These are phyloP conservation scores for Fistulinella staudtii DNA, from an alignment of 1,284 basidiomycete genomes.

Conservation along the genomic window DNA sequence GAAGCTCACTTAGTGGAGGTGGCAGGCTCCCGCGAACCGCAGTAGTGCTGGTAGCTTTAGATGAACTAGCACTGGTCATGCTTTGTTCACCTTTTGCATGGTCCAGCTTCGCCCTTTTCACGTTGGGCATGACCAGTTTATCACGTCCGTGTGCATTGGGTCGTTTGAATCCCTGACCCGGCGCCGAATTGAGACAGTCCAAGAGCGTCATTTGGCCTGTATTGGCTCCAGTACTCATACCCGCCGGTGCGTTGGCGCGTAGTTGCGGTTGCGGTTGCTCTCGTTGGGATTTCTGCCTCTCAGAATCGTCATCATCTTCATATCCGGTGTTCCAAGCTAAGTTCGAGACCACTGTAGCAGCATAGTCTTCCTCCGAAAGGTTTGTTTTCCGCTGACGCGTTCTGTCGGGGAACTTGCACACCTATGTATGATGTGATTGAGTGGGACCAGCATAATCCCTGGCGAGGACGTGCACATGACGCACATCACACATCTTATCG, in stretches of 20 bases:
- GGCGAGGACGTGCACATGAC: constrained; percentile 26
- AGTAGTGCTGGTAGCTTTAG: neutral
- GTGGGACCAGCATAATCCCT: neutral
- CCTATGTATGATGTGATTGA: constrained; percentile 36
- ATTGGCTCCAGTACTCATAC: neutral
- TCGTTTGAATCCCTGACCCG: constrained; percentile 24
- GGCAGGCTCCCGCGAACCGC: constrained; percentile 14
- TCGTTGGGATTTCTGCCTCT: constrained; percentile 1
- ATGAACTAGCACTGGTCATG: no score
- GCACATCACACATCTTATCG: constrained; percentile 79
- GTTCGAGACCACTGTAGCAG: constrained; percentile 26
- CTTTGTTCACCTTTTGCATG: constrained; percentile 9
- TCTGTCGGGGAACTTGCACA: constrained; percentile 74
- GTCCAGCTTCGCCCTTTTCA: constrained; percentile 40
- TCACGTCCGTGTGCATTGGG: constrained; percentile 17
- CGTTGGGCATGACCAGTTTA: constrained; percentile 7
- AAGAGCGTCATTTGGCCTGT: constrained; percentile 21
- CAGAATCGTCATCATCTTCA: constrained; percentile 26
- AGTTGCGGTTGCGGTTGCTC: no score
- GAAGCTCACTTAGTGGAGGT: constrained; percentile 35
- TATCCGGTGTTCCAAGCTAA: constrained; percentile 20
- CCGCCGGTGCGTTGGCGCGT: constrained; percentile 1
- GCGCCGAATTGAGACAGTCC: constrained; percentile 19
- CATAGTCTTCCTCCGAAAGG: constrained; percentile 48
- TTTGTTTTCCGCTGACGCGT: constrained; percentile 44